A percentile compares a stretch with the other conserved stretches of the same genome.
phyloP scores from a whole-genome alignment of 2,329 filamentous ascomycete species.

The Teratosphaeria destructans region DNA sequence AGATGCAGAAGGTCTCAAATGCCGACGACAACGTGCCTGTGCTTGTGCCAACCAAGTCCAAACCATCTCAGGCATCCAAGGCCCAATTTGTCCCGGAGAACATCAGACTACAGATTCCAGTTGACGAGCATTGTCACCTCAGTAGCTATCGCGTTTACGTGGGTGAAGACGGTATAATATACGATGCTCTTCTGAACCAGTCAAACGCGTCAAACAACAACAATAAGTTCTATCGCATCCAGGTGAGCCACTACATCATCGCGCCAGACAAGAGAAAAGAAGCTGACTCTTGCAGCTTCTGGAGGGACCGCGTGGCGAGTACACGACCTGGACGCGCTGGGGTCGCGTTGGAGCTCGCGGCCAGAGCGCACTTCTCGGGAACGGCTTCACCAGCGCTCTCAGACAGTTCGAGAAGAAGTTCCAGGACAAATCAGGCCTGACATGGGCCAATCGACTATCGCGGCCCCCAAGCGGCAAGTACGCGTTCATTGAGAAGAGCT shows the following conservation, averaged over 20 bases:
- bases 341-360: conserved; percentile 58
- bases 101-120: conserved; percentile 31
- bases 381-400: conserved; percentile 32
- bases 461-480: conserved; percentile 57
- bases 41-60: not conserved
- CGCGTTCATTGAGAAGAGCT: conserved; percentile 69
- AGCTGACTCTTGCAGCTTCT: conserved; percentile 26
- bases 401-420: conserved; percentile 45
- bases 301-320: conserved; percentile 31
- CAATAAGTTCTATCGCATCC: conserved; percentile 74
- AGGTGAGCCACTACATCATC: conserved; percentile 35
- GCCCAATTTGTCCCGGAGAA: conserved; percentile 3
- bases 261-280: not conserved
- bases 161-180: conserved; percentile 54
- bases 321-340: conserved; percentile 52
- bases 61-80: not conserved
- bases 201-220: conserved; percentile 62
- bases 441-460: conserved; percentile 40
- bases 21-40: conserved; percentile 1
- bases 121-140: conserved; percentile 36
- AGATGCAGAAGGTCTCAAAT: not conserved
- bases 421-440: conserved; percentile 45
- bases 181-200: conserved; percentile 70
- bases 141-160: conserved; percentile 48
- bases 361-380: conserved; percentile 32